Evolutionary conservation across 352 stramenopile species (phyloP), one percentile per base, ranked within the genome.

Genomic region (Proteromonas lacertae): DNA sequence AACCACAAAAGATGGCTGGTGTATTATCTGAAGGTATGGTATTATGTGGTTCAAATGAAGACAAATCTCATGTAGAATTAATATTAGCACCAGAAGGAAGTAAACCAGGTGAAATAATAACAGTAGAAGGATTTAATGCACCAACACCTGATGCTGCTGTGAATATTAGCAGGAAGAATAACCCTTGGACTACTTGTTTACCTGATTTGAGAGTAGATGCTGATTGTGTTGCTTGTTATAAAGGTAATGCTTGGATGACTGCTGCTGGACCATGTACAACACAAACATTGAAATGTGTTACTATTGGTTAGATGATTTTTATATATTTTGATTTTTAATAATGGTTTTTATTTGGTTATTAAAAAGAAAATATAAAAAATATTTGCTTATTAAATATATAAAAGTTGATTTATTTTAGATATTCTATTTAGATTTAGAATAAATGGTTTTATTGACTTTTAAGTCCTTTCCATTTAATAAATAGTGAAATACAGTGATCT

Each of bases 11-110:
- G 50, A 51, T 98, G 24, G 74, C 62, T 6, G 82, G 79, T 30
- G 93, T 96, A 50, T 72, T 69, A 66, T 95, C 64, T 45, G 64
- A 67, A 57, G 79, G 69, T 40, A 98, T 86, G 87, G 84, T 97
- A 25, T 52, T 98, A 20, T n/a, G n/a, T n/a, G 93, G 78, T 42
- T 78, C 80, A 9, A 73, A 44, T 46, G 66, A 35, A 1, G 73
- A 78, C 38, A 61, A 63, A 30, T 64, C 66, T 33, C 61, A 68
- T 25, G 72, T 95, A 9, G 72, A 90, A 54, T 70, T 95, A 25
- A 53, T 95, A 7, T 75, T 79, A 46, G 70, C 77, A 17, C 82
- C 82, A 1, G 57, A 68, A 4, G 77, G 79, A 24, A 60, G 77
- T 14, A 60, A 64, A 40, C 52, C 87, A 25, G 83, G 81, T 29